A percentile compares a stretch with the other conserved stretches of the same genome.
Conservation (phyloP, 2,329 filamentous ascomycete species). For the Chrysoporthe austroafricana region DNA sequence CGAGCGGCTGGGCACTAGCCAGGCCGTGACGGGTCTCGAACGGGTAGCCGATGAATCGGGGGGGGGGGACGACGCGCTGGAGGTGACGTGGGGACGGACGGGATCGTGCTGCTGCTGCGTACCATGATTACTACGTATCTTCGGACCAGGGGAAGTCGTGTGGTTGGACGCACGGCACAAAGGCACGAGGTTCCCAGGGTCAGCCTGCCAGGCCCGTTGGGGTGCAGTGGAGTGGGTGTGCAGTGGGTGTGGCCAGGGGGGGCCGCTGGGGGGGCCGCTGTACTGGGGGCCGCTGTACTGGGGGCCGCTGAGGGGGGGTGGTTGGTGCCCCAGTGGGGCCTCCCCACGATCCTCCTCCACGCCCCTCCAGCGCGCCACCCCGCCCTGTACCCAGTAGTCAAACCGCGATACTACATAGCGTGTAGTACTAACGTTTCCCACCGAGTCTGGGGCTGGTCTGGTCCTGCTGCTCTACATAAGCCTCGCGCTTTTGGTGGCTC, state of each 20-base stretch:
- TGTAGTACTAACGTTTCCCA: not conserved
- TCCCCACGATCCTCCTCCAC: not conserved
- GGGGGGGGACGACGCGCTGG: no score
- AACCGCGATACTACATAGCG: not conserved
- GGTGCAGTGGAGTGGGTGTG: not conserved
- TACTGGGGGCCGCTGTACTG: no score
- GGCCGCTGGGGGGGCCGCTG: no score
- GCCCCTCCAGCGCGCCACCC: not conserved
- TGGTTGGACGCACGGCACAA: constrained; percentile 28
- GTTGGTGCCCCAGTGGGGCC: not conserved
- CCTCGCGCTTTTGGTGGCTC: no score
- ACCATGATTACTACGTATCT: not conserved
- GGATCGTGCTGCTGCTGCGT: no score
- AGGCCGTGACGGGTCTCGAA: constrained; percentile 2
- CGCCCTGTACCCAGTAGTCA: not conserved
- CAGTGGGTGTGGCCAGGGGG: not conserved
- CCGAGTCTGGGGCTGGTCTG: no score
- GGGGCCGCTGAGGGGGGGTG: no score
- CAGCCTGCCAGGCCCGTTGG: not conserved
- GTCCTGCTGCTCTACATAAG: no score
- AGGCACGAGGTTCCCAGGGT: constrained; percentile 19
- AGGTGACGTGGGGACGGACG: not conserved
- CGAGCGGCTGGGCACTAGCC: not conserved
- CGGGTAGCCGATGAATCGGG: not conserved
- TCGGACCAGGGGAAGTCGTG: constrained; percentile 27